phyloP scores from a whole-genome alignment of 164 flowering plant genomes.

The Dillenia suffruticosa region DNA sequence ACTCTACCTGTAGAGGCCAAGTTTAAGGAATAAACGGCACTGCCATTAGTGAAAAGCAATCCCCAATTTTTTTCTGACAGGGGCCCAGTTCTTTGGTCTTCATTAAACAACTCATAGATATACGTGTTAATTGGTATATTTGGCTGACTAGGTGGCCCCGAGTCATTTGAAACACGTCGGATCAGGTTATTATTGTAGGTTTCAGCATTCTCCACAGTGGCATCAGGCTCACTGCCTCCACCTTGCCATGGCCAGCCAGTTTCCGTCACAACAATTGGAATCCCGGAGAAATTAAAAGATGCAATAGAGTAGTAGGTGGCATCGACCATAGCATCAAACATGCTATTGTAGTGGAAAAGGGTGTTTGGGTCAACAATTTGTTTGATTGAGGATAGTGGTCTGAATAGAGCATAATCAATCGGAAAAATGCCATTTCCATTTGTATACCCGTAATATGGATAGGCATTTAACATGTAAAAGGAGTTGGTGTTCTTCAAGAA shows the following conservation, averaged over 20 bases:
- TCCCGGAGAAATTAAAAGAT: constrained; percentile 59
- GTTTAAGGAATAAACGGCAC: constrained; percentile 45
- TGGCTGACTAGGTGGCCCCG: constrained; percentile 80
- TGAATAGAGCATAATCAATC: constrained; percentile 80
- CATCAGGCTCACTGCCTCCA: constrained; percentile 78
- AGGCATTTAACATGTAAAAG: constrained; percentile 79
- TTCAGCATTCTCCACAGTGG: constrained; percentile 69
- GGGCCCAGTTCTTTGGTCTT: constrained; percentile 62
- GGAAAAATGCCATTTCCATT: constrained; percentile 80
- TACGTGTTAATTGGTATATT: constrained; percentile 57
- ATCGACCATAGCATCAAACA: constrained; percentile 98
- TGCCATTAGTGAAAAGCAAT: constrained; percentile 50
- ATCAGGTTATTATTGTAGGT: constrained; percentile 60
- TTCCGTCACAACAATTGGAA: constrained; percentile 80
- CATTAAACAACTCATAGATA: constrained; percentile 78
- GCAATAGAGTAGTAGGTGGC: constrained; percentile 81
- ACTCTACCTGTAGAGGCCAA: constrained; percentile 21
- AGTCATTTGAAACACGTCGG: constrained; percentile 46
- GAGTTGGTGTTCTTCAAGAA: constrained; percentile 75
- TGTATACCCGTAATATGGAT: constrained; percentile 79
- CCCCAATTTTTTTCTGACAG: constrained; percentile 78
- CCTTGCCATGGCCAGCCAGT: constrained; percentile 94
- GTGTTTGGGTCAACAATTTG: constrained; percentile 97
- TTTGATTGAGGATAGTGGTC: constrained; percentile 53
- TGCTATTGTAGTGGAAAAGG: constrained; percentile 71